A percentile compares a stretch with the other conserved stretches of the same genome.
Conservation (phyloP, 73 alveolate genomes). For the Paramecium biaurelia region DNA sequence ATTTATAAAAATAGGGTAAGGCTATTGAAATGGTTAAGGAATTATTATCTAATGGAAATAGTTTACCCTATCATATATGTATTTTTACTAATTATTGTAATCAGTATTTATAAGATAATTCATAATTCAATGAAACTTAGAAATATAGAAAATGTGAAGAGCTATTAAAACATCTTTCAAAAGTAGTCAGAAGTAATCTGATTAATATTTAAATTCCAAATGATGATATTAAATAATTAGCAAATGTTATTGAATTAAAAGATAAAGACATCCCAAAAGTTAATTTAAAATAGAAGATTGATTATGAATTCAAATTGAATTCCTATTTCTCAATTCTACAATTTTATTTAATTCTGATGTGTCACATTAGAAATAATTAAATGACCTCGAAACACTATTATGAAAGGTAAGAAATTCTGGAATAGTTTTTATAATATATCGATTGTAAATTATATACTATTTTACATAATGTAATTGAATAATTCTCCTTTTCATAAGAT, state of each 20-base stretch:
- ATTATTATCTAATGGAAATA: not conserved
- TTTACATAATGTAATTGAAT: not conserved
- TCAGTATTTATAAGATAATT: not conserved
- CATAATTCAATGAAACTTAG: not conserved
- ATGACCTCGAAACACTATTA: not conserved
- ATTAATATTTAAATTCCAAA: not conserved
- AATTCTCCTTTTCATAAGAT: not conserved
- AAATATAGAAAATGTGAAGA: not conserved
- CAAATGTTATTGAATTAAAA: not conserved
- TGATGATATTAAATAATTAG: not conserved
- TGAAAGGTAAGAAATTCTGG: not conserved
- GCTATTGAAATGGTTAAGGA: not conserved
- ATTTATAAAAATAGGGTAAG: not conserved
- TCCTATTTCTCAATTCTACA: not conserved
- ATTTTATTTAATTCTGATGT: not conserved
- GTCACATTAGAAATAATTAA: not conserved
- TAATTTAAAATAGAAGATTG: not conserved
- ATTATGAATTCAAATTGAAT: not conserved
- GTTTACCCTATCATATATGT: not conserved
- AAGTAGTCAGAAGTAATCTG: not conserved
- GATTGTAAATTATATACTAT: not conserved
- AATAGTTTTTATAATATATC: not conserved
- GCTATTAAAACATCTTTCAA: not conserved
- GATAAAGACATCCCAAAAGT: not conserved
- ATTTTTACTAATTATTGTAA: not conserved